A percentile compares a stretch with the other conserved stretches of the same genome.
These are phyloP conservation scores for Creolimax fragrantissima DNA, from an alignment of 78 protist genomes.

Conservation along the genomic window DNA sequence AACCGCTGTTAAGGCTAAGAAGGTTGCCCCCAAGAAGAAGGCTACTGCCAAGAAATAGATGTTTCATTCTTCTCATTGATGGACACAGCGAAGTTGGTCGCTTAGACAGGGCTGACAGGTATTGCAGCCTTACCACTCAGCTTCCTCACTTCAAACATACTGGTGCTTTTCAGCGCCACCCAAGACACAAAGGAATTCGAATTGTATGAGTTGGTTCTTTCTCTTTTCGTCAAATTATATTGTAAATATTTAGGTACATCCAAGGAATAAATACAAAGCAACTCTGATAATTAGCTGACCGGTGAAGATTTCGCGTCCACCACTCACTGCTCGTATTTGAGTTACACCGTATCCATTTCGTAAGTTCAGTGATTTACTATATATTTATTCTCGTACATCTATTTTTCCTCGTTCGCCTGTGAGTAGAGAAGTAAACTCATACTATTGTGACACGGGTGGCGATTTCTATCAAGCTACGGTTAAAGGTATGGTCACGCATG, in stretches of 20 bases:
- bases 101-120: not conserved
- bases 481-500: no score
- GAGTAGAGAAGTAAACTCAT: no score
- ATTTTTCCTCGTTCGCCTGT: no score
- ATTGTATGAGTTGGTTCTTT: not conserved
- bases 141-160: not conserved
- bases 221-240: not conserved
- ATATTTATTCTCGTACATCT: no score
- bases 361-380: no score
- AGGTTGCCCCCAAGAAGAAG: not conserved
- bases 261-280: no score
- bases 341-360: no score
- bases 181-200: not conserved
- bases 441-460: no score
- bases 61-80: not conserved
- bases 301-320: no score
- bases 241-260: not conserved
- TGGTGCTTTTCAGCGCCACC: not conserved
- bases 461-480: no score
- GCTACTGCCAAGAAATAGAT: not conserved
- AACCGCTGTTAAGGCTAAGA: not conserved
- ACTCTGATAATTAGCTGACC: no score
- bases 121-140: not conserved
- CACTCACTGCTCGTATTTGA: no score
- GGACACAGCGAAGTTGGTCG: not conserved